Evolutionary conservation across 2,329 filamentous ascomycete species (phyloP).

Genomic region (Hymenoscyphus albidus): DNA sequence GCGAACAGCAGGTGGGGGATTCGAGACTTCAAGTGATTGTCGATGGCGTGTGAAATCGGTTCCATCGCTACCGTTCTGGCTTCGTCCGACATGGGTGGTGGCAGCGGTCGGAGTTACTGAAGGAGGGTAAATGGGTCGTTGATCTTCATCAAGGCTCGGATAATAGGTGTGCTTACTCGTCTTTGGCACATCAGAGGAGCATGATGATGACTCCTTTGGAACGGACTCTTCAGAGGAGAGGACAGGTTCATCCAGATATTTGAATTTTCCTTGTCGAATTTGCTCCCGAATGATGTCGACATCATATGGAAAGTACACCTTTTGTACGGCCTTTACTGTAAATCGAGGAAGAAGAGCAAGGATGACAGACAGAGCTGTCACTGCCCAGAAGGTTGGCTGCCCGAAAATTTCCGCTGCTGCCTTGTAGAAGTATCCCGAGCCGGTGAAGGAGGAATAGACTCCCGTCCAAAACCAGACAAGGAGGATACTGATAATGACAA

Average conservation of each 20-base stretch:
- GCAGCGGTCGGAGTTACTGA: slow-evolving; percentile 74
- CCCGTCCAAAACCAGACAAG: slow-evolving; percentile 96
- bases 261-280: slow-evolving; percentile 76
- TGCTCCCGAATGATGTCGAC: slow-evolving; percentile 96
- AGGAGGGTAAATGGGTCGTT: slow-evolving; percentile 88
- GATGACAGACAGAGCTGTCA: slow-evolving; percentile 72
- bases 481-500: slow-evolving; percentile 76
- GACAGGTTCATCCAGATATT: slow-evolving; percentile 52
- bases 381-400: slow-evolving; percentile 81
- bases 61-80: slow-evolving; percentile 89
- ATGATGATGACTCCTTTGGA: slow-evolving; percentile 47
- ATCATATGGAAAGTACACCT: slow-evolving; percentile 89
- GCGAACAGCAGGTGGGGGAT: not conserved
- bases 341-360: slow-evolving; percentile 87
- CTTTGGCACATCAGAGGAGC: slow-evolving; percentile 54
- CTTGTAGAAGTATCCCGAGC: slow-evolving; percentile 69
- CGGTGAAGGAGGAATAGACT: slow-evolving; percentile 57
- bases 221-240: slow-evolving; percentile 31
- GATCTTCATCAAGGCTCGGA: slow-evolving; percentile 75
- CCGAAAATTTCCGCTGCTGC: slow-evolving; percentile 76
- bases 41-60: slow-evolving; percentile 79
- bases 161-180: slow-evolving; percentile 52
- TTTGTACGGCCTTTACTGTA: slow-evolving; percentile 80
- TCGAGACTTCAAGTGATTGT: slow-evolving; percentile 49
- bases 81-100: slow-evolving; percentile 68